Percentiles rank a stretch among this genome's conserved stretches.
Evolutionary conservation across 2,329 filamentous ascomycete genomes (phyloP).

Genomic region (Sarocladium brachiariae): DNA sequence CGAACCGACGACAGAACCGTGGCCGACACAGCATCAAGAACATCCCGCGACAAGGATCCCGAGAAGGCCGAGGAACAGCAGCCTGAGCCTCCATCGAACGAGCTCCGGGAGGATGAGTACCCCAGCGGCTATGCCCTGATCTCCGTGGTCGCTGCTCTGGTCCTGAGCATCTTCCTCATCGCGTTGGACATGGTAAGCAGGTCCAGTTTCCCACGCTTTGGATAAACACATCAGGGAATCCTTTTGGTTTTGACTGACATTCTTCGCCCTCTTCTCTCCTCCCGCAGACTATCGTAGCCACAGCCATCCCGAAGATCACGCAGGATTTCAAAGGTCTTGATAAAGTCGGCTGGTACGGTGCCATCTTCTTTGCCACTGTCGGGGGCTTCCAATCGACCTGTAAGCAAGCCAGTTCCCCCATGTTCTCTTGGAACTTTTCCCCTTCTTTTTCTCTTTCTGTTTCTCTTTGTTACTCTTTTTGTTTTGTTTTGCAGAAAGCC

Average conservation of each 20-base stretch:
- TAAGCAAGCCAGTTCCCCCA: constrained; percentile 19
- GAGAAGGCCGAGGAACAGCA: neutral
- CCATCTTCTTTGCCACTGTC: constrained; percentile 45
- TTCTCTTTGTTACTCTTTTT: too few relatives aligned
- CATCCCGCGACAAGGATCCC: neutral
- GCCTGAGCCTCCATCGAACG: neutral
- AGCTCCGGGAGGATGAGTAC: constrained; percentile 24
- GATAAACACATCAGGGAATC: too few relatives aligned
- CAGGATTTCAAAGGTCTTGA: constrained; percentile 43
- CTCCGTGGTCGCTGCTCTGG: constrained; percentile 39
- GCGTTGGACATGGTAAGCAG: constrained; percentile 40
- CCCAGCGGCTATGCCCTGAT: constrained; percentile 31
- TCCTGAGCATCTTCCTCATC: constrained; percentile 42
- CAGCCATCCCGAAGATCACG: constrained; percentile 50
- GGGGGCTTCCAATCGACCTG: constrained; percentile 38
- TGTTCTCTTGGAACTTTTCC: too few relatives aligned
- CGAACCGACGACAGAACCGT: constrained; percentile 4
- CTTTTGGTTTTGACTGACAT: too few relatives aligned
- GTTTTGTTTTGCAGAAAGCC: too few relatives aligned
- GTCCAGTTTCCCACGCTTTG: constrained; percentile 11
- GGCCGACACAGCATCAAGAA: neutral
- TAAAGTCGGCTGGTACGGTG: constrained; percentile 54
- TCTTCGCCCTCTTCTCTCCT: too few relatives aligned
- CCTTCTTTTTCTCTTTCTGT: too few relatives aligned
- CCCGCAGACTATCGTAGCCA: constrained; percentile 46